phyloP scores from a whole-genome alignment of 2,329 filamentous ascomycete species.

The Achaetomium macrosporum region DNA sequence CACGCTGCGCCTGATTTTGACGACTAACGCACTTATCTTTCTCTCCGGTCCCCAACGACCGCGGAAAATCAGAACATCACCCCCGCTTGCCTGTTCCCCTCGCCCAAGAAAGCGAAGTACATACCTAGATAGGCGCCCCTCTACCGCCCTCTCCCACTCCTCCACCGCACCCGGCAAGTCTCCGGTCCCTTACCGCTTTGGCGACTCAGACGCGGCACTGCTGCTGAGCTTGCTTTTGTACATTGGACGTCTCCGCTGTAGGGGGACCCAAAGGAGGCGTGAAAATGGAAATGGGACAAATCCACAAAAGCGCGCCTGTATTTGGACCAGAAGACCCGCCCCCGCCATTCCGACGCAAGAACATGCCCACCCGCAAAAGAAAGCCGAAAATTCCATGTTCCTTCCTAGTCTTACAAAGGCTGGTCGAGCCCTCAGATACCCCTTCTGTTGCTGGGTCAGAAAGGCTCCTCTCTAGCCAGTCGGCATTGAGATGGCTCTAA shows the following conservation, averaged over 20 bases:
- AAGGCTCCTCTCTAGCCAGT: not conserved
- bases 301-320: constrained; percentile 17
- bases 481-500: not conserved
- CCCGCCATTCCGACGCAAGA: constrained; percentile 4
- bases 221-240: not conserved
- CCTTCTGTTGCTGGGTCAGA: not conserved
- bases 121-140: not conserved
- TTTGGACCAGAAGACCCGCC: constrained; percentile 15
- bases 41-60: not conserved
- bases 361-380: constrained; percentile 3
- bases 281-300: not conserved
- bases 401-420: constrained; percentile 9
- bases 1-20: not conserved
- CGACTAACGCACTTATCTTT: not conserved
- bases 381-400: not conserved
- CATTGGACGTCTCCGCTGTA: not conserved
- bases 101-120: not conserved
- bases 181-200: too few species aligned
- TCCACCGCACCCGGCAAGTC: too few species aligned
- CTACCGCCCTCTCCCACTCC: too few species aligned
- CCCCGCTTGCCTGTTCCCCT: not conserved
- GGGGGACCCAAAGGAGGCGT: constrained; percentile 5
- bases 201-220: too few species aligned
- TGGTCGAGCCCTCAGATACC: not conserved
- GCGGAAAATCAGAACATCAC: not conserved